These are phyloP conservation scores for Parachaetomium inaequale DNA, from an alignment of 495 filamentous ascomycete genomes.

Conservation along the genomic window DNA sequence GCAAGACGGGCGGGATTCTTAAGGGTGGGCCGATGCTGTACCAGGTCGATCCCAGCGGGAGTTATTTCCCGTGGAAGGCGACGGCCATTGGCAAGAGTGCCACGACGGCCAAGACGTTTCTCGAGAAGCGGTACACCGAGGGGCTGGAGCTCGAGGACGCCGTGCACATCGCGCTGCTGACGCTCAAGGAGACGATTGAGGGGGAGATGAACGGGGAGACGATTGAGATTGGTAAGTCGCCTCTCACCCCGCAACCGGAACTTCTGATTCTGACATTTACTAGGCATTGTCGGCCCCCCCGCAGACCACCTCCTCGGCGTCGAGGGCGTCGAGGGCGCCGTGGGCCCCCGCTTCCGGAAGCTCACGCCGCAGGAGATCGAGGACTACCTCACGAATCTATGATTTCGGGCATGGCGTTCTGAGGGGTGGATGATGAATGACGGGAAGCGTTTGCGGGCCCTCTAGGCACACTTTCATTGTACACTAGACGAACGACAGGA, in stretches of 20 bases:
- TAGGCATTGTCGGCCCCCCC: slow-evolving; percentile 91
- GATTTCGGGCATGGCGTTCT: slow-evolving; percentile 31
- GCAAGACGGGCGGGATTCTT: slow-evolving; percentile 89
- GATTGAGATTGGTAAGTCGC: slow-evolving; percentile 84
- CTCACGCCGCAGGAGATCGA: slow-evolving; percentile 96
- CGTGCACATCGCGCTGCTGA: slow-evolving; percentile 95
- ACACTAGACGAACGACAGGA: slow-evolving; percentile 22
- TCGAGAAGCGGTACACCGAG: slow-evolving; percentile 98
- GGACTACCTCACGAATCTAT: slow-evolving; percentile 97
- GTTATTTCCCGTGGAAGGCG: slow-evolving; percentile 99
- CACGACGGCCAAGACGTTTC: slow-evolving; percentile 94
- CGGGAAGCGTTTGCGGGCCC: slow-evolving; percentile 14
- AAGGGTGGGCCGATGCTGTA: slow-evolving; percentile 97
- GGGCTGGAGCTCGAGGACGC: slow-evolving; percentile 97
- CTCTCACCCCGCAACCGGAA: not conserved
- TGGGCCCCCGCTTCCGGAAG: slow-evolving; percentile 92
- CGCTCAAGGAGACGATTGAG: slow-evolving; percentile 98
- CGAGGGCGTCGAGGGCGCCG: slow-evolving; percentile 85
- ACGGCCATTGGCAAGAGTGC: slow-evolving; percentile 98
- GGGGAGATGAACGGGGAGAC: slow-evolving; percentile 99
- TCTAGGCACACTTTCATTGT: slow-evolving; percentile 17
- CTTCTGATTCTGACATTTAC: not conserved
- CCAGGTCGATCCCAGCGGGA: slow-evolving; percentile 95
- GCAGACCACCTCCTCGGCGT: slow-evolving; percentile 89
- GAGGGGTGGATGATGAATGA: slow-evolving; percentile 20